Percentiles rank a stretch among this genome's conserved stretches.
phyloP scores from a whole-genome alignment of 495 filamentous ascomycete species.

The Penicillium macrosclerotiorum region DNA sequence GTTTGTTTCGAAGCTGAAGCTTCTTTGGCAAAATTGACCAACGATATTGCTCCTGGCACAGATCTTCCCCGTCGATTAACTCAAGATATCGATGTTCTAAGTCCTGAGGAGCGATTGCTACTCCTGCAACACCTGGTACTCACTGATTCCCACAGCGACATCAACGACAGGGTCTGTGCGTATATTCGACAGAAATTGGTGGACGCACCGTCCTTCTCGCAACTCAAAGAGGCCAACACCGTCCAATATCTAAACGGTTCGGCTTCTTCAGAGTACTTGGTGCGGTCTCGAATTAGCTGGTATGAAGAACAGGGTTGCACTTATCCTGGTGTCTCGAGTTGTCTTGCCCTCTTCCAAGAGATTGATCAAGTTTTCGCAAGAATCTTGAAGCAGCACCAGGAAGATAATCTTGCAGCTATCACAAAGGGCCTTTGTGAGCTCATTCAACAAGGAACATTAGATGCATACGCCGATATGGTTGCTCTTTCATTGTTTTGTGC shows the following conservation, averaged over 20 bases:
- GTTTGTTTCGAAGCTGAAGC: constrained; percentile 53
- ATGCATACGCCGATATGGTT: constrained; percentile 51
- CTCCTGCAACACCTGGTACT: constrained; percentile 50
- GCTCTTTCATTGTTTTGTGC: constrained; percentile 56
- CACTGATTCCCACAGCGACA: constrained; percentile 29
- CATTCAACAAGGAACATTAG: constrained; percentile 35
- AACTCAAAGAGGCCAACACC: constrained; percentile 49
- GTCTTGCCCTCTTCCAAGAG: constrained; percentile 45
- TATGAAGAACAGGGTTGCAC: constrained; percentile 45
- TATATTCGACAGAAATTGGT: constrained; percentile 50
- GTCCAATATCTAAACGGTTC: constrained; percentile 49
- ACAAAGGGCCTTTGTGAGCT: constrained; percentile 36
- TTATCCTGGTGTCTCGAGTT: constrained; percentile 38
- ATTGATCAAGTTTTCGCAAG: constrained; percentile 38
- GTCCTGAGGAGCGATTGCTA: constrained; percentile 50
- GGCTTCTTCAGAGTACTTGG: constrained; percentile 38
- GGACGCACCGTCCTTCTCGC: constrained; percentile 47
- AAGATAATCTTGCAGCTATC: constrained; percentile 41
- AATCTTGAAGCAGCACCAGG: constrained; percentile 41
- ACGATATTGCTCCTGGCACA: constrained; percentile 29
- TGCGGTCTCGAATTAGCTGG: constrained; percentile 51
- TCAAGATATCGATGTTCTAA: constrained; percentile 53
- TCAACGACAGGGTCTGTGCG: constrained; percentile 33
- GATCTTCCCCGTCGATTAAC: constrained; percentile 45
- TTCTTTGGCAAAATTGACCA: constrained; percentile 39